These are phyloP conservation scores for Scenedesmus sp. DNA, from an alignment of 163 green algal species.

Conservation along the genomic window DNA sequence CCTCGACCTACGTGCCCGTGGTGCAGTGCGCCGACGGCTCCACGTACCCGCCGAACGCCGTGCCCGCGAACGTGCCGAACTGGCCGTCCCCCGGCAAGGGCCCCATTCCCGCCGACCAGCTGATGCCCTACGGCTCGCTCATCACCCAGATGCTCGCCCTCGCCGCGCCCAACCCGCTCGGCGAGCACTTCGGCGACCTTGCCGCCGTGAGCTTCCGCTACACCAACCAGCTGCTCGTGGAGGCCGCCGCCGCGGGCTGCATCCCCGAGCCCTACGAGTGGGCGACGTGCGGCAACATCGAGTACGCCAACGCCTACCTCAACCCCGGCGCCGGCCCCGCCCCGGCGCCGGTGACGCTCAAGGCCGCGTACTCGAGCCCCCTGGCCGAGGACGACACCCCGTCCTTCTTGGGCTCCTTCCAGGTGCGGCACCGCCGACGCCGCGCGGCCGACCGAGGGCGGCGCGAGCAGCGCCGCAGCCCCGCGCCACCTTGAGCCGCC, in stretches of 20 bases:
- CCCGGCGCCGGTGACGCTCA: slow-evolving; percentile 12
- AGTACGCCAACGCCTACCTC: slow-evolving; percentile 9
- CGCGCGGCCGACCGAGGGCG: no score
- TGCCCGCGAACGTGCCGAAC: no score
- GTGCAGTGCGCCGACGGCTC: no score
- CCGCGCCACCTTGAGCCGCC: no score
- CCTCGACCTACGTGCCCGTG: not conserved
- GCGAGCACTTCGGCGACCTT: not conserved
- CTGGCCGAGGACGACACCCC: not conserved
- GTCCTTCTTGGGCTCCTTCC: slow-evolving; percentile 23
- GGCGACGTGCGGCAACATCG: slow-evolving; percentile 26
- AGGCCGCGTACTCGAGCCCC: slow-evolving; percentile 1
- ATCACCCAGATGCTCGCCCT: slow-evolving; percentile 31
- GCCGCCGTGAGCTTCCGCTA: slow-evolving; percentile 29
- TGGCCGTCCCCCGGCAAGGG: no score
- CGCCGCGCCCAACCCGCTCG: slow-evolving; percentile 8
- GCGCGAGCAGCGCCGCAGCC: no score
- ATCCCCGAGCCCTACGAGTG: not conserved
- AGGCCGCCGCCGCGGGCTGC: not conserved
- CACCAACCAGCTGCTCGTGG: not conserved
- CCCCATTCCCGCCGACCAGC: no score
- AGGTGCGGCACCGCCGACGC: no score
- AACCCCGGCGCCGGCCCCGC: not conserved
- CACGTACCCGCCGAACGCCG: no score
- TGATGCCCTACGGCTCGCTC: not conserved